These are phyloP conservation scores for Corylus avellana DNA, from an alignment of 306 rosid genomes.

Conservation along the genomic window DNA sequence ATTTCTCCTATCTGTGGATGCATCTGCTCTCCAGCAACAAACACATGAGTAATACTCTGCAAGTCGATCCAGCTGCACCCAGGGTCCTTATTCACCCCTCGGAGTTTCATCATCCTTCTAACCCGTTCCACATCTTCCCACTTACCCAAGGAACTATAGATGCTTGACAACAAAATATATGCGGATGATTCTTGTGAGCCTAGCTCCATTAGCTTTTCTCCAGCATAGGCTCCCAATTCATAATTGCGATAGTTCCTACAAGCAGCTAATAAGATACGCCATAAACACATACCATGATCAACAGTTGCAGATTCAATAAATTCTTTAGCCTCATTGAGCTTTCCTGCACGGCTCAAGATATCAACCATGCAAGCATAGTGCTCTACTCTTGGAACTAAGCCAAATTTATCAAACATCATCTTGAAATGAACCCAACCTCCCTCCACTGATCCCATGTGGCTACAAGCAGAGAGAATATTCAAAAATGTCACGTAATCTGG, in stretches of 20 bases:
- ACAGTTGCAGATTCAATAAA: slow-evolving; percentile 74
- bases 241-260: slow-evolving; percentile 71
- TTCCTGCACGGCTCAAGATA: slow-evolving; percentile 81
- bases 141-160: slow-evolving; percentile 66
- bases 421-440: slow-evolving; percentile 65
- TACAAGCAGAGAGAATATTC: slow-evolving; percentile 77
- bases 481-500: slow-evolving; percentile 74
- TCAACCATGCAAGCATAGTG: slow-evolving; percentile 95
- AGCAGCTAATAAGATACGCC: slow-evolving; percentile 85
- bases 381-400: slow-evolving; percentile 62
- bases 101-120: slow-evolving; percentile 63
- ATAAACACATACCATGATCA: slow-evolving; percentile 71
- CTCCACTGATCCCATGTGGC: slow-evolving; percentile 83
- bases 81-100: slow-evolving; percentile 81
- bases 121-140: slow-evolving; percentile 78
- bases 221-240: slow-evolving; percentile 76
- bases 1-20: slow-evolving; percentile 71
- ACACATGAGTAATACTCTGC: slow-evolving; percentile 75
- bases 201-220: slow-evolving; percentile 76
- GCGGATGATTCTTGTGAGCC: slow-evolving; percentile 77
- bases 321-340: slow-evolving; percentile 68
- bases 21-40: slow-evolving; percentile 81
- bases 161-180: slow-evolving; percentile 71
- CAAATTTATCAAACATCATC: slow-evolving; percentile 63
- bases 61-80: slow-evolving; percentile 95